Base-by-base conservation (phyloP, 2,329 filamentous ascomycete species). In the Curvularia spicifera region DNA sequence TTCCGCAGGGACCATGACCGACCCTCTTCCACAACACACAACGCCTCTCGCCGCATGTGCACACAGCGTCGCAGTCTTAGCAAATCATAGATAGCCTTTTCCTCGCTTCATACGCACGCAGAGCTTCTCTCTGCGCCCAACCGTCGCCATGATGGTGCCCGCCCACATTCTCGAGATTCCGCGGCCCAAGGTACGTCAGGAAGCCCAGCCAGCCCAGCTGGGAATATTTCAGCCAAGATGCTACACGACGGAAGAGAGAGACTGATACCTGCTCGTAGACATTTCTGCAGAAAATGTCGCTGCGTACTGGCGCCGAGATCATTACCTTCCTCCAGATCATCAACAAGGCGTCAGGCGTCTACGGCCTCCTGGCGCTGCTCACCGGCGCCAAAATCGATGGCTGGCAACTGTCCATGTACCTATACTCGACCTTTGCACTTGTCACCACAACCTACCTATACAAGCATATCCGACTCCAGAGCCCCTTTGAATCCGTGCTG, bases 331-430 rank as follows among this genome's bases (percentile, higher is more conserved):
- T 90, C 10, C 86, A 96, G 64, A 84, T 96, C 54, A 89, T 97
- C 80, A 97, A 97, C 84, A 97, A 97, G 78, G 86, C 93, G 66
- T 94, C 91, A 49, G 93, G 93, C 57, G 83, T 97, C 67, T 97
- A 96, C 78, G 93, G 93, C 65, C 84, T 97, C 43, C 88, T 97
- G 67, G 93, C 93, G 58, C 85, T 97, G 67, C 82, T 97, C 64
- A 96, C 93, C 24, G 94, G 94, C 74, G 93, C 91, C 78, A 83
- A 89, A 67, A 87, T 97, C 62, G 93, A 91, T 53, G 83, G 88
- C 29, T 84, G 95, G 24, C 94, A 97, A 78, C 84, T 97, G 56
- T 91, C 90, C 57, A 95, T 96, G 84, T 97, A 97, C 82, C 84
- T 96, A 48, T 96, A 96, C 83, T 95, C 91, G 26, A 84, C 95